Base-by-base conservation (phyloP, 2,329 filamentous ascomycete species). In the Epicoccum nigrum region DNA sequence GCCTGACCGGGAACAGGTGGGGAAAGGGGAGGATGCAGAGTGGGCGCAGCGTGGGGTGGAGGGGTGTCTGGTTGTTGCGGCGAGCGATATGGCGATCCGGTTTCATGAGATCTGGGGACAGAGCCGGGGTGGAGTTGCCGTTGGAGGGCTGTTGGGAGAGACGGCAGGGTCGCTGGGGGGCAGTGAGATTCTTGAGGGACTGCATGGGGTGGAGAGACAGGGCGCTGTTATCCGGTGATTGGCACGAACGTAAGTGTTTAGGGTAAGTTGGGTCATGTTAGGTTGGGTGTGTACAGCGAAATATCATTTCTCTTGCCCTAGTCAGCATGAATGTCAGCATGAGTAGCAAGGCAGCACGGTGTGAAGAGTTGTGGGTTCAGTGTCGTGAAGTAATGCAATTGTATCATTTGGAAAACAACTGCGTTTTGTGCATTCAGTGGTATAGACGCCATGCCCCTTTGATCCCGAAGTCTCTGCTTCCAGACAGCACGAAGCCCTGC, bases 51-150 rank as follows among this genome's bases (percentile, higher is more conserved):
- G 84, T 16, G 85, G 83, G 0, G 77, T 80, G 4, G 89, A 93
- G 63, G 90, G 89, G 0, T 96, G 92, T 69, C 87, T 99, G 60
- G 89, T 97, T 15, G 88, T 99, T 45, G 93, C 92, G 13, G 89
- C 90, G 34, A 96, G 92, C 67, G 92, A 97, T 74, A 87, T 91
- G 69, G 95, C 85, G 62, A 88, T 97, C 72, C 94, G 94, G 69
- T 97, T 97, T 65, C 92, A 97, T 72, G 92, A 97, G 75, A 86
- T 99, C 9, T 97, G 92, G 94, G 81, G 83, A n/a, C 82, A 83
- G 60, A 86, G 53, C 33, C 45, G 46, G 8, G 54, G 56, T 4
- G 51, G 47, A 42, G 83, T 64, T 82, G 79, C 16, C 73, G 77
- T 17, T 71, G 77, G 43, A 78, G 78, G 77, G 33, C 85, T 89